Evolutionary conservation across 768 basidiomycete species (phyloP).

Genomic region (Auriscalpium microsporum): DNA sequence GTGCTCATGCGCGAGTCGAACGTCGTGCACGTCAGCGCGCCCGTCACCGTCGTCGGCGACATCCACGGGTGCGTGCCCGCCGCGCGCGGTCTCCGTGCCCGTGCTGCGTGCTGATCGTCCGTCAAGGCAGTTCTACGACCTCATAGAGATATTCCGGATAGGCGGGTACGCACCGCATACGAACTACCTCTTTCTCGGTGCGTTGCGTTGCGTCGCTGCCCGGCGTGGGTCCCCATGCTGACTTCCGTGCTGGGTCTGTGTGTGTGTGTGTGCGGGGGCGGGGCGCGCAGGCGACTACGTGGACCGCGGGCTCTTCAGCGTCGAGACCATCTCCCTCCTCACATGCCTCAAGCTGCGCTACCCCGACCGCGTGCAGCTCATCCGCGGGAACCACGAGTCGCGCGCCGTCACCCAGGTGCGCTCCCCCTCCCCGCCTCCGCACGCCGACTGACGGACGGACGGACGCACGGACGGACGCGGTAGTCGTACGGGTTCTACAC

Average conservation of each 20-base stretch:
- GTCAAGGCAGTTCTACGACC: constrained; percentile 94
- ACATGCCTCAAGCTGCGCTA: constrained; percentile 96
- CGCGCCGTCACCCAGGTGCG: constrained; percentile 95
- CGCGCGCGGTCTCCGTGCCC: no score
- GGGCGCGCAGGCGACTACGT: constrained; percentile 82
- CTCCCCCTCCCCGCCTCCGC: constrained; percentile 12
- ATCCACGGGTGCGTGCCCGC: constrained; percentile 82
- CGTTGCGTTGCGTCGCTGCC: constrained; percentile 49
- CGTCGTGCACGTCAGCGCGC: constrained; percentile 93
- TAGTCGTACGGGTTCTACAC: constrained; percentile 87
- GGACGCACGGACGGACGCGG: no score
- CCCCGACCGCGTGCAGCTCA: constrained; percentile 92
- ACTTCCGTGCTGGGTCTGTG: background rate
- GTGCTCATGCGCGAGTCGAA: constrained; percentile 98
- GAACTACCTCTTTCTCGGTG: constrained; percentile 97
- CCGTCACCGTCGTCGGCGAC: constrained; percentile 97
- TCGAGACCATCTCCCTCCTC: constrained; percentile 95
- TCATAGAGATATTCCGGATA: constrained; percentile 98
- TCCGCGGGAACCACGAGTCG: constrained; percentile 96
- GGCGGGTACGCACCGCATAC: constrained; percentile 95
- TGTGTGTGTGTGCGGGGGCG: background rate
- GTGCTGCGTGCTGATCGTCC: no score
- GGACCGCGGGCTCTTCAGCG: constrained; percentile 94
- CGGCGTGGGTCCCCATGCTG: background rate
- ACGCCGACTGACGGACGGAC: background rate